Base-by-base conservation (phyloP, 805 yeast species). In the Nakazawaea holstii region DNA sequence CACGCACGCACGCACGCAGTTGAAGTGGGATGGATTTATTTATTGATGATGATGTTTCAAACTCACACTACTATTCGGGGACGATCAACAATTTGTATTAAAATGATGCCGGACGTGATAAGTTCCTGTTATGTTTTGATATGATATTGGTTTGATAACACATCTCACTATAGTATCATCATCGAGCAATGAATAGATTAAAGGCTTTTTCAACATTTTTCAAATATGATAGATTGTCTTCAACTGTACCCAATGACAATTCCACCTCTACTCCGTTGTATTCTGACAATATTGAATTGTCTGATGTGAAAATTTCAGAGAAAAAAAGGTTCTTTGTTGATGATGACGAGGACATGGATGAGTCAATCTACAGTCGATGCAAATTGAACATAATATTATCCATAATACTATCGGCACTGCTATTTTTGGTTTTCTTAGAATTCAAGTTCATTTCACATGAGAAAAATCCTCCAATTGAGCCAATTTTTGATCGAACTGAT, bases 271-370 rank as follows among this genome's bases (percentile, higher is more conserved):
- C 5, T 5, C 5, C 24, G 24, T 20, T 3, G 3, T 33, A 9
- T n/a, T 14, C 35, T 14, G 33, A 20, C 24, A 28, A 35, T 9
- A 43, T 43, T 35, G 46, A 43, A 15, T 15, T 43, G 3, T 14
- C 33, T 13, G 29, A 35, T 24, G n/a, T 35, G 14, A 43, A 28
- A 7, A 11, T 3, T 3, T 8, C 11, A 11, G 39, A 41, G 13
- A 33, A 10, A 26, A 29, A 31, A 27, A 41, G 17, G 37, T 13
- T 33, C 15, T 30, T 29, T 13, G 26, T 7, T 7, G 38, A 33
- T 35, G 38, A 33, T 35, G 46, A 48, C 36, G 40, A 49, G 43
- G 28, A 39, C 14, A 35, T 17, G 20, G 40, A 48, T 15, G n/a
- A 43, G 24, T 8, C 20, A 20, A 17, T 13, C 8, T 39, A 4